Evolutionary conservation across 2,329 filamentous ascomycete genomes (phyloP).

Genomic region (Lecanicillium sp.): DNA sequence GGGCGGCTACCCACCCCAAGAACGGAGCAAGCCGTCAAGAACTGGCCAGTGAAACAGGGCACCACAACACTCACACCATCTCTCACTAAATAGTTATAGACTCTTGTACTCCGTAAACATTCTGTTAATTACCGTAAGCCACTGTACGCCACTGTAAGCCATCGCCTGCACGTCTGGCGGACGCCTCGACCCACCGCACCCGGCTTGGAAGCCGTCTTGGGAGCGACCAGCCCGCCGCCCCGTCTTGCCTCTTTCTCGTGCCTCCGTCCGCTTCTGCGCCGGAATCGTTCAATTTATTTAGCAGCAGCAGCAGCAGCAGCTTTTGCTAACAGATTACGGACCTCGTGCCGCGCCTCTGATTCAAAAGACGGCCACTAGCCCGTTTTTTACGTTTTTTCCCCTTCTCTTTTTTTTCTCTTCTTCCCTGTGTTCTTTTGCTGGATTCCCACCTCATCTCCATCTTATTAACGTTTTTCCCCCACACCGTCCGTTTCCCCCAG

Average conservation of each 20-base stretch:
- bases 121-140: too few relatives aligned
- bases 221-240: background rate
- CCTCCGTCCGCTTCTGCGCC: background rate
- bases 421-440: background rate
- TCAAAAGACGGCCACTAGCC: background rate
- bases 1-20: too few relatives aligned
- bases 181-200: conserved; percentile 6
- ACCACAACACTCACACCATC: too few relatives aligned
- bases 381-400: background rate
- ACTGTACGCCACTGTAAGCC: too few relatives aligned
- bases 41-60: too few relatives aligned
- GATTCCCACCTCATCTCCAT: background rate
- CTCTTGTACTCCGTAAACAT: too few relatives aligned
- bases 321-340: conserved; percentile 6
- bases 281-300: background rate
- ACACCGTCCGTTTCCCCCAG: background rate
- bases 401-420: background rate
- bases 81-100: too few relatives aligned
- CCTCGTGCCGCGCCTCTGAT: background rate
- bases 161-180: background rate
- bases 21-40: too few relatives aligned
- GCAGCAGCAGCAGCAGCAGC: background rate
- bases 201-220: background rate
- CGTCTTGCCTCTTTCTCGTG: background rate
- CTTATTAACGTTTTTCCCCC: background rate